These are phyloP conservation scores for Elongisporangium prolatum DNA, from an alignment of 352 stramenopile species.

Conservation along the genomic window DNA sequence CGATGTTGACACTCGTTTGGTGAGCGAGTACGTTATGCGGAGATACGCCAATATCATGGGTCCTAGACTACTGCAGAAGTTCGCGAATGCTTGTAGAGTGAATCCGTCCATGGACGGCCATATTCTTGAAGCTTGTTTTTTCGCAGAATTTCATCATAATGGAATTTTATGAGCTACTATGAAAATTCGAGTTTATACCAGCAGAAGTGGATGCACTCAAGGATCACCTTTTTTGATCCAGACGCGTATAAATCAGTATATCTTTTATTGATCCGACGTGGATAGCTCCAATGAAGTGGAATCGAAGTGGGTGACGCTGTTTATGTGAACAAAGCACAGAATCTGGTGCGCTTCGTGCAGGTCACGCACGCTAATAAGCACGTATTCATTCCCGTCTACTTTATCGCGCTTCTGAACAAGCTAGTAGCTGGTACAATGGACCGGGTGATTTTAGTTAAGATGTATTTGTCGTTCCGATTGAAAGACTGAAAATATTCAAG, in stretches of 20 bases:
- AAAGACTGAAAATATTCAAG: too few species aligned
- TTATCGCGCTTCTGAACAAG: conserved; percentile 13
- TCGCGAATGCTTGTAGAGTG: neutral
- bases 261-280: conserved; percentile 8
- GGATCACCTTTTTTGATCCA: conserved; percentile 6
- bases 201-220: too few species aligned
- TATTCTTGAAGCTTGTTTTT: conserved; percentile 17
- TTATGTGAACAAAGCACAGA: conserved; percentile 11
- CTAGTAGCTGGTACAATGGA: conserved; percentile 10
- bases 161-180: conserved; percentile 7
- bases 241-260: conserved; percentile 5
- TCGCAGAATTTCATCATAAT: conserved; percentile 10
- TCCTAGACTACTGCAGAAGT: neutral
- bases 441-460: conserved; percentile 9
- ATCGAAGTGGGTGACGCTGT: conserved; percentile 14
- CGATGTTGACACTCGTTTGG: neutral
- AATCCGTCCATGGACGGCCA: conserved; percentile 11
- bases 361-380: conserved; percentile 8
- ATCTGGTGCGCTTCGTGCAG: conserved; percentile 12
- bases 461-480: neutral
- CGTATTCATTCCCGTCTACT: conserved; percentile 7
- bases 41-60: neutral
- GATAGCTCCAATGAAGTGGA: conserved; percentile 15
- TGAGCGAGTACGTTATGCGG: neutral
- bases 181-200: conserved; percentile 1